phyloP scores from a whole-genome alignment of 2,329 filamentous ascomycete species.

The Dactylellina drechsleri region DNA sequence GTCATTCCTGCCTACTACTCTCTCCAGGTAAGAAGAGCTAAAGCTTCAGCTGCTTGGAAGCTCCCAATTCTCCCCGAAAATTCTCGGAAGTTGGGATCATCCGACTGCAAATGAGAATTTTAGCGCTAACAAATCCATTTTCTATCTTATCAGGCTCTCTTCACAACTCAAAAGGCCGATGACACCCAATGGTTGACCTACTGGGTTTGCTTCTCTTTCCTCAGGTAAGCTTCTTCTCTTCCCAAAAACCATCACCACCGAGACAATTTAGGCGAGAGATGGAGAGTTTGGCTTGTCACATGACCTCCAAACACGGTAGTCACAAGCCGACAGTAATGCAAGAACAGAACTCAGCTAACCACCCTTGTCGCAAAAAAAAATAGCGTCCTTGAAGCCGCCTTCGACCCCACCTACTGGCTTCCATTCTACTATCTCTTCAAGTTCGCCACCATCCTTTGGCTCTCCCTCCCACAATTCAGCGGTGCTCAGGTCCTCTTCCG shows the following conservation, averaged over 20 bases:
- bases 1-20: slow-evolving; percentile 86
- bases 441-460: slow-evolving; percentile 96
- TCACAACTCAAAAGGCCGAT: slow-evolving; percentile 75
- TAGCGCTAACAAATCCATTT: slow-evolving; percentile 26
- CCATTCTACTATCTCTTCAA: slow-evolving; percentile 99
- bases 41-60: not conserved
- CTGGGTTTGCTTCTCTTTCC: slow-evolving; percentile 86
- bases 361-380: not conserved
- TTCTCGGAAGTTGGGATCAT: slow-evolving; percentile 5
- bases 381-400: slow-evolving; percentile 79
- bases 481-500: slow-evolving; percentile 97
- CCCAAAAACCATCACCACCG: slow-evolving; percentile 1
- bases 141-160: slow-evolving; percentile 69
- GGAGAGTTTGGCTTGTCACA: slow-evolving; percentile 43
- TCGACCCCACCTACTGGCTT: slow-evolving; percentile 92
- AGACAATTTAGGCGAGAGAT: slow-evolving; percentile 44
- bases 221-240: slow-evolving; percentile 61
- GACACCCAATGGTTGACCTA: slow-evolving; percentile 82
- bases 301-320: slow-evolving; percentile 34
- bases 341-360: slow-evolving; percentile 42
- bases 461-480: slow-evolving; percentile 94
- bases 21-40: slow-evolving; percentile 62
- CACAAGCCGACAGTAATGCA: slow-evolving; percentile 1
- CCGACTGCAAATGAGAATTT: not conserved
- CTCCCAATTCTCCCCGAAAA: slow-evolving; percentile 5